These are phyloP conservation scores for Drechslerella dactyloides DNA, from an alignment of 2,329 filamentous ascomycete genomes.

Conservation along the genomic window DNA sequence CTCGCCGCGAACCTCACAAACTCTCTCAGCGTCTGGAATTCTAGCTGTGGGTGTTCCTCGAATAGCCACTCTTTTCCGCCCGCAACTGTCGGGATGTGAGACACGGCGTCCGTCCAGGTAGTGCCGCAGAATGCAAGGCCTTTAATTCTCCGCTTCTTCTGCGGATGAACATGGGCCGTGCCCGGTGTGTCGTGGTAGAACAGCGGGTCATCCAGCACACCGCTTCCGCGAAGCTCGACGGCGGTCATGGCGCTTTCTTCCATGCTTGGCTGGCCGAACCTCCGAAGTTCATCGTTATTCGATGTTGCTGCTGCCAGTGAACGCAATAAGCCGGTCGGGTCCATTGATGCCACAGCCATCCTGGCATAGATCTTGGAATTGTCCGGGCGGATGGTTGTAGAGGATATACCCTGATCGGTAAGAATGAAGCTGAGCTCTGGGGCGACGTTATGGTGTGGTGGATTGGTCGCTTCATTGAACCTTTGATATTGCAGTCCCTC, in stretches of 20 bases:
- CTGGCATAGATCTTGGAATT: neutral
- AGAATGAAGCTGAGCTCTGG: slow-evolving; percentile 15
- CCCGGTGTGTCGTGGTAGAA: slow-evolving; percentile 6
- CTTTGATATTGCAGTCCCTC: slow-evolving; percentile 4
- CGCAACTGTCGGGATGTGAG: neutral
- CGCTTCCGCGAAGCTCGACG: slow-evolving; percentile 10
- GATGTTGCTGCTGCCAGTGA: neutral
- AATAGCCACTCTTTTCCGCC: neutral
- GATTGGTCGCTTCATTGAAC: slow-evolving; percentile 4
- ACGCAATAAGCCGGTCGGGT: neutral
- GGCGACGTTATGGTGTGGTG: slow-evolving; percentile 6
- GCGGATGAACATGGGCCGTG: neutral
- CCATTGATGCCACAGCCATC: neutral
- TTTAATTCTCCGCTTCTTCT: neutral
- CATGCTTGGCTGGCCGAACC: neutral
- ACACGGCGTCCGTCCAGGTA: neutral
- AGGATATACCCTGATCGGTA: neutral
- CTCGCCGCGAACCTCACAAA: slow-evolving; percentile 21
- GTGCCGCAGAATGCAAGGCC: neutral
- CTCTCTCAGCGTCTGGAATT: neutral
- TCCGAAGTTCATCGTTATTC: neutral
- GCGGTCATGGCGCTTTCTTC: neutral
- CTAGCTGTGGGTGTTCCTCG: neutral
- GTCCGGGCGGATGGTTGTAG: neutral
- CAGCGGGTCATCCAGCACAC: slow-evolving; percentile 4